Conservation (phyloP, 2,329 filamentous ascomycete species). For the Chrysoporthe puriensis region DNA sequence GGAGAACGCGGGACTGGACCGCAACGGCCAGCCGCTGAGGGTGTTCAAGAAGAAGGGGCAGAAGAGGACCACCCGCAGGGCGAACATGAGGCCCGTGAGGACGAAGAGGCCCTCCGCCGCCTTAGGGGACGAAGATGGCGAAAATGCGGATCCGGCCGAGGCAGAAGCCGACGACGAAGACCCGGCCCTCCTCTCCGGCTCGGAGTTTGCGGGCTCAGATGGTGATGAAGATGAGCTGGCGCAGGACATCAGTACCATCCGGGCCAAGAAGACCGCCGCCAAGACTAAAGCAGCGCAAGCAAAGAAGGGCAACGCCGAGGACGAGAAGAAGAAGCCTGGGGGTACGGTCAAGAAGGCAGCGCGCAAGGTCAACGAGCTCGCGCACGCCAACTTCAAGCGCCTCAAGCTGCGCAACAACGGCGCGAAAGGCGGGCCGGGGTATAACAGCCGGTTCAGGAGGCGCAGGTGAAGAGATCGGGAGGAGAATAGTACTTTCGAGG, state of each 20-base stretch:
- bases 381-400: slow-evolving; percentile 68
- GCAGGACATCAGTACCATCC: slow-evolving; percentile 8
- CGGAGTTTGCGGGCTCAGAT: slow-evolving; percentile 44
- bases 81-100: slow-evolving; percentile 64
- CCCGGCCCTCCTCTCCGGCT: slow-evolving; percentile 43
- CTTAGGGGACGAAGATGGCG: slow-evolving; percentile 36
- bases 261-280: slow-evolving; percentile 30
- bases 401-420: slow-evolving; percentile 66
- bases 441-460: slow-evolving; percentile 62
- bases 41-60: slow-evolving; percentile 83
- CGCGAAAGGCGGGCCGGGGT: slow-evolving; percentile 62
- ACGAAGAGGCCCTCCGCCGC: slow-evolving; percentile 51
- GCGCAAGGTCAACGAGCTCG: slow-evolving; percentile 66
- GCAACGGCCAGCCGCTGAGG: slow-evolving; percentile 62
- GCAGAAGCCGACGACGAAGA: slow-evolving; percentile 37
- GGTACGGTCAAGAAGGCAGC: slow-evolving; percentile 54
- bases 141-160: slow-evolving; percentile 33
- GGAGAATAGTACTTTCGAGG: background rate
- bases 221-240: slow-evolving; percentile 46
- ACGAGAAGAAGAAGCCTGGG: slow-evolving; percentile 31
- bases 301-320: slow-evolving; percentile 35
- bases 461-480: slow-evolving; percentile 38
- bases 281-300: slow-evolving; percentile 28
- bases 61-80: slow-evolving; percentile 74
- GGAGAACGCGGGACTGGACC: slow-evolving; percentile 50